Conservation (phyloP, 441 rosid species). For the Gossypium davidsonii region DNA sequence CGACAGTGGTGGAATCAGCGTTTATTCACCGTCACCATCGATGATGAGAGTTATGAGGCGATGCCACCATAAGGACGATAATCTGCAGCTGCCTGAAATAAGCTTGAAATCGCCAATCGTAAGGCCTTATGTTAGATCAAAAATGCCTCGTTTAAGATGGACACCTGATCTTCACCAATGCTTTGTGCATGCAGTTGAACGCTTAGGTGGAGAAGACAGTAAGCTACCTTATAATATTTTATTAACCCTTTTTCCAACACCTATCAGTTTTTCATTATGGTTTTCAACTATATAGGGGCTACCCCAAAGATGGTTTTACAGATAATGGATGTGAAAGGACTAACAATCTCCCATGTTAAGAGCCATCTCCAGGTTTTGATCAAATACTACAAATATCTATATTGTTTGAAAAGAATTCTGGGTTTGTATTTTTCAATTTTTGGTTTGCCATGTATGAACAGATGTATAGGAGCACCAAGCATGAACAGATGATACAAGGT, state of each 20-base stretch:
- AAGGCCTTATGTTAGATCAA: slow-evolving; percentile 57
- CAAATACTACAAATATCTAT: background rate
- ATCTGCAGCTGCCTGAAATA: background rate
- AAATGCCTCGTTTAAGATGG: slow-evolving; percentile 53
- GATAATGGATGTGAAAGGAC: slow-evolving; percentile 55
- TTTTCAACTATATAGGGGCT: slow-evolving; percentile 29
- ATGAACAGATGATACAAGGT: slow-evolving; percentile 76
- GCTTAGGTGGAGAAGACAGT: slow-evolving; percentile 62
- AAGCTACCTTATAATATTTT: slow-evolving; percentile 16
- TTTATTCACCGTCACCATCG: slow-evolving; percentile 2
- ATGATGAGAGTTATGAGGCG: background rate
- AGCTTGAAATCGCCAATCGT: slow-evolving; percentile 27
- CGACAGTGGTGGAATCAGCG: slow-evolving; percentile 1
- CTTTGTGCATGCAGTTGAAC: slow-evolving; percentile 55
- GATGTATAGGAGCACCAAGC: slow-evolving; percentile 79
- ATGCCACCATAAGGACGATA: background rate
- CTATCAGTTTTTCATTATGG: background rate
- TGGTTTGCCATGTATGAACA: slow-evolving; percentile 20
- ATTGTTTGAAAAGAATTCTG: background rate
- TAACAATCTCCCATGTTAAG: slow-evolving; percentile 59
- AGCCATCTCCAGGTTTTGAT: slow-evolving; percentile 62
- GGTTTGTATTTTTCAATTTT: background rate
- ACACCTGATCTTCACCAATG: slow-evolving; percentile 46
- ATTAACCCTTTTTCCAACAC: background rate
- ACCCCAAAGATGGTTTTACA: slow-evolving; percentile 63